Conservation (phyloP, 805 yeast genomes). For the Monosporozyma servazzii region DNA sequence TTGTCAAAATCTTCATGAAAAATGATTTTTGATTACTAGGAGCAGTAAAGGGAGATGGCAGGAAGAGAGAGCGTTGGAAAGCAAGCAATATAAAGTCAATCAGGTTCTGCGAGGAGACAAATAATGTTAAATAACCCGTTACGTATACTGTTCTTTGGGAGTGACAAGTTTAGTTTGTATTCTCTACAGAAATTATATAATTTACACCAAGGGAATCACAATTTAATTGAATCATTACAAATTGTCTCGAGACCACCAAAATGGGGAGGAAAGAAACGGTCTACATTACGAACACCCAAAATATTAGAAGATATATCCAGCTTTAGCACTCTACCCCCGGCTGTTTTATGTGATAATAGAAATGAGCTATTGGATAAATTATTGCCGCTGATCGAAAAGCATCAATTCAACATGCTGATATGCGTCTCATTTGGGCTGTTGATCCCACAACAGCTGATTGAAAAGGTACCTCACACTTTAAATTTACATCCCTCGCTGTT, state of each 20-base stretch:
- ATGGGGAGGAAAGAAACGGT: constrained; percentile 49
- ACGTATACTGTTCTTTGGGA: constrained; percentile 63
- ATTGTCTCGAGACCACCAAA: constrained; percentile 59
- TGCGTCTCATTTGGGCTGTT: constrained; percentile 87
- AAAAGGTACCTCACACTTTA: constrained; percentile 45
- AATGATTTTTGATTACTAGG: neutral
- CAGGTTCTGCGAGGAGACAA: neutral
- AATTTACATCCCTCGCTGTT: constrained; percentile 90
- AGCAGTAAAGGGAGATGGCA: neutral
- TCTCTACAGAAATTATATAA: constrained; percentile 11
- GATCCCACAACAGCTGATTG: constrained; percentile 57
- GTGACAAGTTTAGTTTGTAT: constrained; percentile 35
- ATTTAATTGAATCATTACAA: constrained; percentile 35
- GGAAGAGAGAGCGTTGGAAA: neutral
- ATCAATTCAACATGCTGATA: constrained; percentile 47
- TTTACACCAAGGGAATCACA: constrained; percentile 10
- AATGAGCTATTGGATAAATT: constrained; percentile 10
- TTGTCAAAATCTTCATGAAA: neutral
- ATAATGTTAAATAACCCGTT: constrained; percentile 10
- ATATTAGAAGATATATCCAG: constrained; percentile 27
- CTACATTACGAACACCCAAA: constrained; percentile 43
- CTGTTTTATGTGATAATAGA: constrained; percentile 17
- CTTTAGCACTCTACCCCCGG: neutral
- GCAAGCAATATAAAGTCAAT: neutral
- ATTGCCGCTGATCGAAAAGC: constrained; percentile 4